These are phyloP conservation scores for Niveomyces coronatus DNA, from an alignment of 2,329 filamentous ascomycete genomes.

Conservation along the genomic window DNA sequence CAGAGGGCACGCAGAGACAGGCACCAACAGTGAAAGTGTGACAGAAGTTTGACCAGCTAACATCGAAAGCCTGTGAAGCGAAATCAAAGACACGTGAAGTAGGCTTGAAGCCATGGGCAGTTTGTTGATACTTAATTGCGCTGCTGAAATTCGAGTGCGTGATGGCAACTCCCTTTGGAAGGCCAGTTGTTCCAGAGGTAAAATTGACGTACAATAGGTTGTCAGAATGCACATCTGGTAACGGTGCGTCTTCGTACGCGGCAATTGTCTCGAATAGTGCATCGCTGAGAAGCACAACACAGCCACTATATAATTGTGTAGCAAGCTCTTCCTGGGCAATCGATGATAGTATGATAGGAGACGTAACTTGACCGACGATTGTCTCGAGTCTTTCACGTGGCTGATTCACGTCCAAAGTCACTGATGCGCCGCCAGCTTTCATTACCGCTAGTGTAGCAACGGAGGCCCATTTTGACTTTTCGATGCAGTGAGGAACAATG, in stretches of 20 bases:
- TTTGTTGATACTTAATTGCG: constrained; percentile 14
- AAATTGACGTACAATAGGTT: constrained; percentile 31
- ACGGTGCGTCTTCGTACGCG: not conserved
- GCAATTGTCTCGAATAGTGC: not conserved
- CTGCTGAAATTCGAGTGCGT: constrained; percentile 11
- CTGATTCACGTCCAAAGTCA: constrained; percentile 12
- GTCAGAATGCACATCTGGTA: constrained; percentile 1
- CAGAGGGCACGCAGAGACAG: constrained; percentile 8
- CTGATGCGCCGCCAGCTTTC: constrained; percentile 11
- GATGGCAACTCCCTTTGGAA: constrained; percentile 29
- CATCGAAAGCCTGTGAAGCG: constrained; percentile 14
- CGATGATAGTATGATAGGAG: constrained; percentile 7
- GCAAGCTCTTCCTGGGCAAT: constrained; percentile 8
- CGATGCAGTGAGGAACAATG: constrained; percentile 12
- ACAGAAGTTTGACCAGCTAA: constrained; percentile 5
- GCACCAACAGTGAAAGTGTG: constrained; percentile 3
- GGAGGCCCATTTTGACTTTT: constrained; percentile 10
- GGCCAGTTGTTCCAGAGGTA: constrained; percentile 41
- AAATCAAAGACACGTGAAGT: constrained; percentile 12
- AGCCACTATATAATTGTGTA: constrained; percentile 20
- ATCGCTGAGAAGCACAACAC: constrained; percentile 29
- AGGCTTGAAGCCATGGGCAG: constrained; percentile 2
- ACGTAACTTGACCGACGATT: not conserved
- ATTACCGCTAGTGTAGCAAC: constrained; percentile 9
- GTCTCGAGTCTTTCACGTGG: constrained; percentile 6